Evolutionary conservation across 139 green algal genomes (phyloP), one percentile per base, ranked within the genome.

Genomic region (Chlamydomonas schloesseri): DNA sequence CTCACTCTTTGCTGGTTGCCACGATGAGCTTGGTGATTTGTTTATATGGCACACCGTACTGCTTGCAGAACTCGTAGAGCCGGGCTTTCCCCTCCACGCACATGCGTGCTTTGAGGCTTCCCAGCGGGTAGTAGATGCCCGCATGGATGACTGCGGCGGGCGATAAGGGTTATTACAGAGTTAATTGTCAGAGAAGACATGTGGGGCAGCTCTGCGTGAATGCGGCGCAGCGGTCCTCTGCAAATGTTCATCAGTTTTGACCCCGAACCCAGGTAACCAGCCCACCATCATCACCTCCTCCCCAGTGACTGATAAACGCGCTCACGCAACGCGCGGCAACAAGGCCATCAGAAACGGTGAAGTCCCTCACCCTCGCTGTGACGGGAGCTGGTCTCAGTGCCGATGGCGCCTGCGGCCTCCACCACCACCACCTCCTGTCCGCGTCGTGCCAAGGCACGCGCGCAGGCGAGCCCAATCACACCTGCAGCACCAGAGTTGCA

Each of bases 111-210:
- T 98, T 98, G 18, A 98, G 87, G 83, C 88, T 96, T 50, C 91
- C 94, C 18, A 70, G 89, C 0, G 92, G 90, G 91, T 99, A 99
- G 84, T 99, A 98, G 29, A 99, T 87, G 29, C 96, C 96, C 80
- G 91, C 89, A 87, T 93, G 92, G 67, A 94, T 95, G 55, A 94
- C 90, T 94, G 90, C 47, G 6, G 64, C 24, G 50, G 21, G 33
- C n/a, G 20, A 68, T 3, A 21, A 36, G n/a, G n/a, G n/a, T n/a
- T n/a, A n/a, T n/a, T n/a, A n/a, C n/a, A n/a, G n/a, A n/a, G n/a
- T n/a, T n/a, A n/a, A n/a, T n/a, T n/a, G n/a, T n/a, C n/a, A n/a
- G n/a, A n/a, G n/a, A n/a, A n/a, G n/a, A n/a, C n/a, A n/a, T n/a
- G n/a, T n/a, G n/a, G n/a, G n/a, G n/a, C n/a, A n/a, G n/a, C n/a